Evolutionary conservation across 164 flowering plant genomes (phyloP).

Genomic region (Cinnamomum chago): DNA sequence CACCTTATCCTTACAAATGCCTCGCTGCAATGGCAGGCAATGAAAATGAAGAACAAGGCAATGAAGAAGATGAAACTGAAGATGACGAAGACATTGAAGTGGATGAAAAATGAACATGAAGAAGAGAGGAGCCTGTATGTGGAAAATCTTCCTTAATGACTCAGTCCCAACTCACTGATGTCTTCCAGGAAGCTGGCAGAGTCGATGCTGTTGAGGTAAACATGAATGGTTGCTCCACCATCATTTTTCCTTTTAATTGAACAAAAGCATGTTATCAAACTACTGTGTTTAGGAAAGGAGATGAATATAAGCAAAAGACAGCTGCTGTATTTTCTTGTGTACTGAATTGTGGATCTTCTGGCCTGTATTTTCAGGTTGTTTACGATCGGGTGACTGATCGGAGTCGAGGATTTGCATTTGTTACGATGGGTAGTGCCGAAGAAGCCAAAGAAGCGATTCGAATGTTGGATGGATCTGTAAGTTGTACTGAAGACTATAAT

Average conservation of each 20-base stretch:
- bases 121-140: slow-evolving; percentile 55
- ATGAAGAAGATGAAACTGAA: slow-evolving; percentile 19
- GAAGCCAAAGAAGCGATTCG: slow-evolving; percentile 80
- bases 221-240: background rate
- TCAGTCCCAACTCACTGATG: slow-evolving; percentile 48
- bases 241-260: background rate
- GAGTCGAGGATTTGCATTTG: slow-evolving; percentile 91
- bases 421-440: slow-evolving; percentile 69
- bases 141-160: slow-evolving; percentile 81
- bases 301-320: background rate
- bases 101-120: slow-evolving; percentile 6
- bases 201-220: slow-evolving; percentile 57
- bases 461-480: slow-evolving; percentile 84
- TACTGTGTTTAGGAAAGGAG: background rate
- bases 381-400: slow-evolving; percentile 81
- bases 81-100: slow-evolving; percentile 16
- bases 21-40: background rate
- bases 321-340: background rate
- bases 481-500: slow-evolving; percentile 16
- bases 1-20: background rate
- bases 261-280: too few species aligned
- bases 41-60: background rate
- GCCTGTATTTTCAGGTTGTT: slow-evolving; percentile 43
- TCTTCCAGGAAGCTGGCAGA: slow-evolving; percentile 65
- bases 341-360: background rate